Base-by-base conservation (phyloP, 768 basidiomycete species). In the Boletus reticuloceps region DNA sequence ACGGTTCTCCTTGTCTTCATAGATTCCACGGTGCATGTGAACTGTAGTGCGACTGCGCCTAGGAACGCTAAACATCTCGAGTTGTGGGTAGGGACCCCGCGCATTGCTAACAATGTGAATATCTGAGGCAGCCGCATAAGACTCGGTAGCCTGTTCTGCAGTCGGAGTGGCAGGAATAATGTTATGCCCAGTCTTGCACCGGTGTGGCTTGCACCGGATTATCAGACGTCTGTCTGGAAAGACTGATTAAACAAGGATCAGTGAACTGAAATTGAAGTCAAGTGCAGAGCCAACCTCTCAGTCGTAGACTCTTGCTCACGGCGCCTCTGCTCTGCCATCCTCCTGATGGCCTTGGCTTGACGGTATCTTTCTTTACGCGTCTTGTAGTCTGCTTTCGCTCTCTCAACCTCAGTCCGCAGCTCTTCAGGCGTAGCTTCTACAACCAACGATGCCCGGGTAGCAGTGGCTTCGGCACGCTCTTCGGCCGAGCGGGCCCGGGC, bases 281-380 rank as follows among this genome's bases (percentile, higher is more conserved):
- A 17, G 20, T 36, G 20, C 20, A 48, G 19, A 34, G 16, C 61
- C 20, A 49, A 73, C 71, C 68, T 75, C 41, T 65, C 73, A 29
- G 37, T 58, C 19, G 61, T 48, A 36, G 64, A 61, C 40, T 56
- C 63, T 10, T 62, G 60, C 8, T 51, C 58, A 29, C 46, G 58
- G 31, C 53, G 54, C 43, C 61, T 64, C 45, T 71, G 72, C 51
- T 69, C 70, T 53, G 73, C 75, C 58, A 71, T 75, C 59, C 67
- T 77, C 53, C 75, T 79, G 25, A 74, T 72, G 46, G 83, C 81
- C 50, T 82, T 78, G 50, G 84, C 82, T 59, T 72, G 72, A 29
- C 87, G 80, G 61, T 89, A 89, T 22, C 74, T 75, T 61, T 88
- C 87, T 64, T 91, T 91, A 69, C 84, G 81, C 2, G 75, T 77